Evolutionary conservation across 257 asterid genomes (phyloP), one percentile per base, ranked within the genome.

Genomic region (Cinchona pubescens): DNA sequence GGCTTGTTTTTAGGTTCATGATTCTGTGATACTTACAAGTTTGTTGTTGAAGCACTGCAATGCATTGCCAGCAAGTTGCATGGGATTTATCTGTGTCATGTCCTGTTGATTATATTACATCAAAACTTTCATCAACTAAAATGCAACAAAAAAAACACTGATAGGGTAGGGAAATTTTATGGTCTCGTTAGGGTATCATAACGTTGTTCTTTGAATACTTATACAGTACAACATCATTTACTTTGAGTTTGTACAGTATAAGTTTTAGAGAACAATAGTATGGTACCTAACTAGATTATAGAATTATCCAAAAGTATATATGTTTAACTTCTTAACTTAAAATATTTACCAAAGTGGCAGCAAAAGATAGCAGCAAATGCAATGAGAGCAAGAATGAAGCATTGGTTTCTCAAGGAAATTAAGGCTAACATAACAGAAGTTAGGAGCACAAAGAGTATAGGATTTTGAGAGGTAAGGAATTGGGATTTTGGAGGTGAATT

Each of bases 1-100:
- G 1, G 30, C 13, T 30, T n/a, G 13, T 43, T 6, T 21, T 25
- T 5, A 4, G 13, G 32, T 29, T 25, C 73, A 27, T 27, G 25
- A 1, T 13, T 7, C 1, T 0, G 15, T 0, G 7, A n/a, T 7
- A 66, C 74, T 37, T 49, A 76, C 79, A 27, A 66, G 67, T 71
- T 78, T 78, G n/a, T 70, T 71, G 25, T 65, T 38, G 40, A 78
- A 78, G 73, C 81, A 78, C 27, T 18, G 63, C 19, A 51, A 5
- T 1, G 73, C 73, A 48, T 64, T 70, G 11, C 59, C 53, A 1
- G 68, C 68, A 37, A 78, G 7, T 23, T 71, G 67, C 75, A 7
- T 14, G 30, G 73, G 73, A 30, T 77, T 77, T 48, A 71, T 48
- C 67, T 71, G 32, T 19, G 81, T n/a, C 73, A 40, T 78, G 34